phyloP scores from a whole-genome alignment of 257 asterid species.

The Primulina eburnea region DNA sequence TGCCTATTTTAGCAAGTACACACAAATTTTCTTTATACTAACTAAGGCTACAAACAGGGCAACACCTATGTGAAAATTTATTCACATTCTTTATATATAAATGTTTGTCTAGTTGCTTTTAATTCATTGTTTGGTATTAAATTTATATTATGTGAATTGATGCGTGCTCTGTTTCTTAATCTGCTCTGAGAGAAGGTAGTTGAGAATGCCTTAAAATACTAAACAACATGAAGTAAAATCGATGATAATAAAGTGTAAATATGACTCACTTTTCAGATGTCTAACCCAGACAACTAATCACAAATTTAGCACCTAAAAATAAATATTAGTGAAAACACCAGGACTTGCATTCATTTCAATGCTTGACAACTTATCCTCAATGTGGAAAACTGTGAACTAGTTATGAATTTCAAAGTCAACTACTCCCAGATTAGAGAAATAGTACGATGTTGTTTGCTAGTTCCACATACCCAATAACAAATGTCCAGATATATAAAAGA shows the following conservation, averaged over 20 bases:
- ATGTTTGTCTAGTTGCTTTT: too few relatives aligned
- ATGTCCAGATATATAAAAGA: background rate
- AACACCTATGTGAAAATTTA: background rate
- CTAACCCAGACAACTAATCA: background rate
- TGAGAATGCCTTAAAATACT: background rate
- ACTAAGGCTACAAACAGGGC: background rate
- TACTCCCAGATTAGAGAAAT: slow-evolving; percentile 1
- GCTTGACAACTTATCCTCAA: slow-evolving; percentile 4
- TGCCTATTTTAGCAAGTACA: background rate
- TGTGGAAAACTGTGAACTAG: background rate
- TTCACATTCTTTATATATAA: background rate
- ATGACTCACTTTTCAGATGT: background rate
- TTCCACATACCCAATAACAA: background rate
- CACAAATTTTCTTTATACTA: background rate
- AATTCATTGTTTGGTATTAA: too few relatives aligned
- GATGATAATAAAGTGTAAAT: background rate
- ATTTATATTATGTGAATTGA: background rate
- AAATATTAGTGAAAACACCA: background rate
- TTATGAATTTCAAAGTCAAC: background rate
- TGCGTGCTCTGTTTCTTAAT: background rate
- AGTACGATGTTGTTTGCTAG: background rate
- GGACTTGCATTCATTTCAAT: background rate
- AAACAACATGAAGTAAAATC: background rate
- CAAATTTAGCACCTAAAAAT: background rate
- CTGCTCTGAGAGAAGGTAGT: background rate